Evolutionary conservation across 805 yeast species (phyloP), one percentile per base, ranked within the genome.

Genomic region (Saccharomyces eubayanus): DNA sequence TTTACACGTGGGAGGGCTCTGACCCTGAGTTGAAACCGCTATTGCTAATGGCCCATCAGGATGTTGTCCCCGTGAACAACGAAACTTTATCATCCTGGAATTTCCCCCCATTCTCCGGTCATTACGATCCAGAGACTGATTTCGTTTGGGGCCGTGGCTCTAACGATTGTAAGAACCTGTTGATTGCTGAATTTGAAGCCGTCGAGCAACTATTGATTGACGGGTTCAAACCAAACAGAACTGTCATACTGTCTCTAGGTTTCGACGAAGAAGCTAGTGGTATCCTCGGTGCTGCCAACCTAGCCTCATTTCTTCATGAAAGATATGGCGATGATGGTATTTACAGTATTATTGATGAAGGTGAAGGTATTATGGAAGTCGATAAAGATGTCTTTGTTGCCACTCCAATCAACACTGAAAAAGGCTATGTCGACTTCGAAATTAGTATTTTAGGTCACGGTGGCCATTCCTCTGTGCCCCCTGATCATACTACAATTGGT

Each of bases 401-500:
- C 2, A 70, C 77, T 28, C 79, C 83, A 3, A 77, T 81, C 3
- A 79, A 84, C 12, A 82, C 81, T 20, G 87, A 84, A 63, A 83
- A 82, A 66, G 87, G 88, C 4, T 77, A 75, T 54, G 64, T 83
- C 20, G 83, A 82, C 54, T 68, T 83, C 48, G 65, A 66, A 29
- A 72, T 85, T 46, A 73, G 74, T 3, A 69, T 86, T 45, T 70
- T 71, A 27, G 82, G 87, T 21, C 80, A 82, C 12, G 95, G 95
- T 41, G 95, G 95, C 8, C 95, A 87, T 64, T 82, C 92, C 0
- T 84, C 91, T 8, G 67, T 77, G n/a, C 94, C 95, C 8, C 92
- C 91, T 1, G 84, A 80, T 48, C 94, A 88, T 63, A 87, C 95
- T 5, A 77, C 86, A 1, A 86, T 89, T 69, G 96, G 94, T 11